Conservation (phyloP, 2,329 filamentous ascomycete species). For the Colletotrichum lentis region DNA sequence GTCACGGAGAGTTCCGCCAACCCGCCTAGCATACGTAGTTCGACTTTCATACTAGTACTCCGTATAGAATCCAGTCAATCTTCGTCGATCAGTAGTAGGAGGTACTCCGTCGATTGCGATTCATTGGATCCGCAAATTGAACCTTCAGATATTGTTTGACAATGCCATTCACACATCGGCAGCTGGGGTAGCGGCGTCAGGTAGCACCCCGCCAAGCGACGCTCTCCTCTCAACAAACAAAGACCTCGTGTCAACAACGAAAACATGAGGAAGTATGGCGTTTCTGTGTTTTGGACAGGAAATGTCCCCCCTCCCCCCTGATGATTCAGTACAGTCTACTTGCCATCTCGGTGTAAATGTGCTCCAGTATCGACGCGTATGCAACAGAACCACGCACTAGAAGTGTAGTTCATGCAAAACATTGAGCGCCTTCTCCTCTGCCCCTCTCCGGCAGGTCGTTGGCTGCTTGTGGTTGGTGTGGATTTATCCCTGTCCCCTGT, state of each 20-base stretch:
- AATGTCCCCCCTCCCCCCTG: too few species aligned
- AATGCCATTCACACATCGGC: background rate
- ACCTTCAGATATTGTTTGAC: background rate
- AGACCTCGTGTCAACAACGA: conserved; percentile 3
- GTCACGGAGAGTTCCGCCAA: conserved; percentile 14
- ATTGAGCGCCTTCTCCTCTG: conserved; percentile 13
- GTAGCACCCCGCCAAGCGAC: background rate
- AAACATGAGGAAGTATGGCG: conserved; percentile 9
- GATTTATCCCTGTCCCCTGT: conserved; percentile 23
- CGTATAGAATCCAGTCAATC: background rate
- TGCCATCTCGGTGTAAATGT: conserved; percentile 5
- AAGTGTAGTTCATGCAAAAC: conserved; percentile 33
- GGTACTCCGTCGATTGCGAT: background rate
- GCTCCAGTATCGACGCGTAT: conserved; percentile 22
- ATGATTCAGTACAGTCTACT: conserved; percentile 7
- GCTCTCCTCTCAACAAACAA: conserved; percentile 4
- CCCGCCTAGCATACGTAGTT: background rate
- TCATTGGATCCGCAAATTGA: background rate
- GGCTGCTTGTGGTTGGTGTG: conserved; percentile 22
- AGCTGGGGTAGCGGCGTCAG: background rate
- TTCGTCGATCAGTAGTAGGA: background rate
- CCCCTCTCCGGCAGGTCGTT: conserved; percentile 9
- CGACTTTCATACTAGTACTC: conserved; percentile 2
- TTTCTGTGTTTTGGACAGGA: background rate
- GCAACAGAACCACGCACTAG: conserved; percentile 19